Percentiles rank a stretch among this genome's conserved stretches.
Evolutionary conservation across 2,329 filamentous ascomycete species (phyloP).

Genomic region (Penicillium sp.): DNA sequence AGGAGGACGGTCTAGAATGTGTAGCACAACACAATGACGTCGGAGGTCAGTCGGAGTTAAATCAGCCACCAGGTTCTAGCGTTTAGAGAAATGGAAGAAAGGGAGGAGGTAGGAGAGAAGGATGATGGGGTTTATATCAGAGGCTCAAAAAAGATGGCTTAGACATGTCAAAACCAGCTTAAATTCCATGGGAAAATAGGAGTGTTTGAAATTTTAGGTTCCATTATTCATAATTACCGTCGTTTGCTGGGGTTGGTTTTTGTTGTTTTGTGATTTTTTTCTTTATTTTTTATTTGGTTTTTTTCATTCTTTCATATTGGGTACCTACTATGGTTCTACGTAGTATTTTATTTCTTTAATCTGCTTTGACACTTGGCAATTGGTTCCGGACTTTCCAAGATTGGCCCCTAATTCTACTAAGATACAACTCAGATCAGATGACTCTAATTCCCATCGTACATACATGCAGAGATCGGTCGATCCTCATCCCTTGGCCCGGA

Average conservation of each 20-base stretch:
- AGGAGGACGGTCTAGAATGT: conserved; percentile 9
- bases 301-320: neutral
- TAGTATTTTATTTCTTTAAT: conserved; percentile 1
- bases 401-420: neutral
- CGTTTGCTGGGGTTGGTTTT: conserved; percentile 19
- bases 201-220: conserved; percentile 24
- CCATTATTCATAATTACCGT: conserved; percentile 23
- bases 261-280: conserved; percentile 11
- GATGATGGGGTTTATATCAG: conserved; percentile 25
- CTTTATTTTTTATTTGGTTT: conserved; percentile 2
- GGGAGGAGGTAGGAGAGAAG: conserved; percentile 15
- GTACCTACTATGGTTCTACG: too few relatives aligned
- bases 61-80: conserved; percentile 3
- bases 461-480: conserved; percentile 18
- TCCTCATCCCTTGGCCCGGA: conserved; percentile 15
- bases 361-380: neutral
- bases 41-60: conserved; percentile 5
- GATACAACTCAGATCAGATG: neutral
- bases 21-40: conserved; percentile 14
- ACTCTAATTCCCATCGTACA: conserved; percentile 1
- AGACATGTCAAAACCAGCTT: conserved; percentile 11
- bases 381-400: neutral
- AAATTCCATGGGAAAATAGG: conserved; percentile 14
- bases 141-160: conserved; percentile 24
- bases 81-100: conserved; percentile 6